Evolutionary conservation across 495 filamentous ascomycete genomes (phyloP).

Genomic region (Lophium mytilinum): DNA sequence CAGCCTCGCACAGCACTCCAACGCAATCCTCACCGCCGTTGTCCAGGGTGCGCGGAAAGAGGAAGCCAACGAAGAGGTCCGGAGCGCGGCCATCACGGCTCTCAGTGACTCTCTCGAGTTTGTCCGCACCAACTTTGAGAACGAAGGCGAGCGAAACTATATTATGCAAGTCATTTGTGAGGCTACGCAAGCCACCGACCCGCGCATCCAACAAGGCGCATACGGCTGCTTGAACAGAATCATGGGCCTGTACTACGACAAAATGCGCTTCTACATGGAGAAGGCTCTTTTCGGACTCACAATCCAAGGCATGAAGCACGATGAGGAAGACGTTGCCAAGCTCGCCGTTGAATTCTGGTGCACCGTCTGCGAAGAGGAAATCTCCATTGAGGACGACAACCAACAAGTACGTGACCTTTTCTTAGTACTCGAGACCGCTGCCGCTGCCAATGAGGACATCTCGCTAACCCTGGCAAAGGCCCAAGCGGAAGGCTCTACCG

Average conservation of each 20-base stretch:
- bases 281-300: constrained; percentile 97
- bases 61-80: constrained; percentile 81
- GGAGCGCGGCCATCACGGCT: constrained; percentile 83
- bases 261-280: constrained; percentile 99
- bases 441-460: not conserved
- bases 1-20: constrained; percentile 76
- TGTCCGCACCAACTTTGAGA: constrained; percentile 94
- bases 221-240: constrained; percentile 97
- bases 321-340: constrained; percentile 96
- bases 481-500: constrained; percentile 62
- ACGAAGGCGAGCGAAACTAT: constrained; percentile 97
- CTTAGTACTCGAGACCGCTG: not conserved
- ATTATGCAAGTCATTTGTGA: constrained; percentile 99
- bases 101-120: constrained; percentile 97
- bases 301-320: constrained; percentile 97
- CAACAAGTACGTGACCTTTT: constrained; percentile 49
- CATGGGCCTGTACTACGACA: constrained; percentile 96
- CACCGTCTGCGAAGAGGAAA: constrained; percentile 97
- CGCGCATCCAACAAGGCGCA: constrained; percentile 84
- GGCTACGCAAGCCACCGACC: constrained; percentile 86
- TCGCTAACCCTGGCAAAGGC: constrained; percentile 16
- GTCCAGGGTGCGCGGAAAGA: constrained; percentile 96
- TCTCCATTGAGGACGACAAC: constrained; percentile 95
- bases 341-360: constrained; percentile 99
- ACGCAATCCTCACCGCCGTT: constrained; percentile 94